These are phyloP conservation scores for Triticum monococcum DNA, from an alignment of 176 grass and related monocot species.

Conservation along the genomic window DNA sequence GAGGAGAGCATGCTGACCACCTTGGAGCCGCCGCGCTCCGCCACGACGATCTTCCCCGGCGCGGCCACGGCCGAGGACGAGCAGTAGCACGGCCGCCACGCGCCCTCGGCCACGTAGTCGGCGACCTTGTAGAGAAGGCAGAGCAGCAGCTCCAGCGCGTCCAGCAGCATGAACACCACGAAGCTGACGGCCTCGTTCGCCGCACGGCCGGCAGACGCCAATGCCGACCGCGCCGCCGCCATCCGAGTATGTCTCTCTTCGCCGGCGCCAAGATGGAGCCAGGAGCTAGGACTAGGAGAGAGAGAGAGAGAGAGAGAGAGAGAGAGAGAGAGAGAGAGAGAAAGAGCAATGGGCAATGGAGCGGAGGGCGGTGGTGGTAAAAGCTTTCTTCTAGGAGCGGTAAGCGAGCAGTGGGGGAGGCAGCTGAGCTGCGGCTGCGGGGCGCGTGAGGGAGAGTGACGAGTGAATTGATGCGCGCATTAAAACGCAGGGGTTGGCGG, in stretches of 20 bases:
- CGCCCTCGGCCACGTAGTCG: slow-evolving; percentile 76
- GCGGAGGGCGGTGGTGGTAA: slow-evolving; percentile 9
- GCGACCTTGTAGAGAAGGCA: slow-evolving; percentile 72
- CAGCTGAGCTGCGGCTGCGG: slow-evolving; percentile 5
- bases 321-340: neutral
- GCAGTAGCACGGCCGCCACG: slow-evolving; percentile 97
- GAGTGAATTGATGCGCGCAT: slow-evolving; percentile 38
- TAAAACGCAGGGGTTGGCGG: slow-evolving; percentile 60
- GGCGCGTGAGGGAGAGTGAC: neutral
- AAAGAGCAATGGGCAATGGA: neutral
- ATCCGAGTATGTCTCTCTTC: neutral
- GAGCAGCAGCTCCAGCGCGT: slow-evolving; percentile 70
- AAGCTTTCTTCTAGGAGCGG: neutral
- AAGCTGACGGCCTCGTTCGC: slow-evolving; percentile 79
- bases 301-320: too few species aligned
- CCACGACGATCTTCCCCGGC: slow-evolving; percentile 74
- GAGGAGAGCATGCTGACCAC: slow-evolving; percentile 72
- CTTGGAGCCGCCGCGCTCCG: slow-evolving; percentile 83
- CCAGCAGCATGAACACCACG: slow-evolving; percentile 76
- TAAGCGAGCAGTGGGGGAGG: neutral
- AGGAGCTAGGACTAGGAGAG: neutral
- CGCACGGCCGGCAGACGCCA: slow-evolving; percentile 53
- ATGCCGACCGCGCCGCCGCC: slow-evolving; percentile 54
- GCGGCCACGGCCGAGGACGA: slow-evolving; percentile 37
- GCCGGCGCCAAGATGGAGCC: neutral